A percentile compares a stretch with the other conserved stretches of the same genome.
Evolutionary conservation across 768 basidiomycete genomes (phyloP).

Genomic region (Crepidotus variabilis): DNA sequence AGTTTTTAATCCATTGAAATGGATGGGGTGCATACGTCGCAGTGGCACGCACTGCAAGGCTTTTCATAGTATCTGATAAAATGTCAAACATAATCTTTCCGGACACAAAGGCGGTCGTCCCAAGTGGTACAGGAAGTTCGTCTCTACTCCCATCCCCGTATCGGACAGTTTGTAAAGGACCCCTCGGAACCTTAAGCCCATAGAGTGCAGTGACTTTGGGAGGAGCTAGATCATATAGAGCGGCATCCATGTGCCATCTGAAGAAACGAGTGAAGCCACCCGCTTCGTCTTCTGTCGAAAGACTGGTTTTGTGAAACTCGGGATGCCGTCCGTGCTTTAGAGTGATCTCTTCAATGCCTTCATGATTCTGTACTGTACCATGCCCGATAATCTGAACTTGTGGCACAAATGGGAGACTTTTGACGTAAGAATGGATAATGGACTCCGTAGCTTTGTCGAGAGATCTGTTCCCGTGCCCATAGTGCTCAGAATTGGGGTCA

Average conservation of each 20-base stretch:
- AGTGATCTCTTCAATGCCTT: conserved; percentile 71
- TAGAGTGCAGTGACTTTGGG: conserved; percentile 87
- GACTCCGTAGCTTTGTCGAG: conserved; percentile 70
- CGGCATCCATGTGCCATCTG: conserved; percentile 92
- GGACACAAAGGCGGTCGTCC: conserved; percentile 81
- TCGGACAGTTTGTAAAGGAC: conserved; percentile 58
- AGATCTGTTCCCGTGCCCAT: conserved; percentile 90
- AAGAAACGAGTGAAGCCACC: conserved; percentile 80
- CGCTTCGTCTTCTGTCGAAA: conserved; percentile 71
- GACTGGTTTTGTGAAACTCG: conserved; percentile 79
- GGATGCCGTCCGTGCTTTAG: conserved; percentile 86
- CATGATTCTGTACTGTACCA: conserved; percentile 74
- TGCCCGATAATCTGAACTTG: conserved; percentile 94
- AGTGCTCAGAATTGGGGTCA: conserved; percentile 56
- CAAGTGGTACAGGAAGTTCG: conserved; percentile 76
- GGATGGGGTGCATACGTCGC: conserved; percentile 84
- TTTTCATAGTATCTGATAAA: conserved; percentile 67
- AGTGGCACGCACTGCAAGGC: conserved; percentile 69
- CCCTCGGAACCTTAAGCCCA: conserved; percentile 68
- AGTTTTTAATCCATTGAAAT: conserved; percentile 86
- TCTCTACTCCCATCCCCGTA: conserved; percentile 90
- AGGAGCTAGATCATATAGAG: conserved; percentile 73
- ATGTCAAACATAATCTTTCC: conserved; percentile 85
- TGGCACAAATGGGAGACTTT: conserved; percentile 83
- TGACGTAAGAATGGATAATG: conserved; percentile 85